A percentile compares a stretch with the other conserved stretches of the same genome.
Evolutionary conservation across 345 rosid genomes (phyloP).

Genomic region (Reutealis trisperma): DNA sequence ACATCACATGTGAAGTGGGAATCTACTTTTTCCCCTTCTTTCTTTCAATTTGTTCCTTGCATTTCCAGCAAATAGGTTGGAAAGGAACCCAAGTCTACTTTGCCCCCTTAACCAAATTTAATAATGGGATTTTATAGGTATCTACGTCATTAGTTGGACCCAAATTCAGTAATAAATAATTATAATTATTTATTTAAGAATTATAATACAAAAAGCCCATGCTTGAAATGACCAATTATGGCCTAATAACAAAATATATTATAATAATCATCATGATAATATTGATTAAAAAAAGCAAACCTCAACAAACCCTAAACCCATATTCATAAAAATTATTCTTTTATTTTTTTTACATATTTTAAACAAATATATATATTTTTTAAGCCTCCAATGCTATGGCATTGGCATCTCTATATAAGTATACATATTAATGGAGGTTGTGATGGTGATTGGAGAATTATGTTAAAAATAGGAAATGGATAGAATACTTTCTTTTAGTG

Average conservation of each 20-base stretch:
- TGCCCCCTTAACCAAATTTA: conserved; percentile 10
- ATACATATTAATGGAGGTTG: not conserved
- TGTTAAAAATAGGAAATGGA: no score
- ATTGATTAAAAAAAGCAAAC: not conserved
- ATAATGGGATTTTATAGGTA: conserved; percentile 14
- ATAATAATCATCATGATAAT: conserved; percentile 16
- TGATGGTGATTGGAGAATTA: not conserved
- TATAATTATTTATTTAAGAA: not conserved
- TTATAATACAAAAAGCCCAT: conserved; percentile 8
- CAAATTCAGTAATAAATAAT: conserved; percentile 6
- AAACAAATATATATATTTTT: no score
- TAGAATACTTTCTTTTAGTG: no score
- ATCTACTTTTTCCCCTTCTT: conserved; percentile 26
- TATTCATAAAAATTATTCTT: not conserved
- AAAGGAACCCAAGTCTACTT: conserved; percentile 28
- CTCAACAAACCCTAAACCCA: not conserved
- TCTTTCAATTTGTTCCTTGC: conserved; percentile 30
- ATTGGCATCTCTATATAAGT: not conserved
- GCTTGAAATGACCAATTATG: conserved; percentile 23
- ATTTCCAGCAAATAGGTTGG: conserved; percentile 39
- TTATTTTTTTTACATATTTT: not conserved
- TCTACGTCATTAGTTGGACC: conserved; percentile 27
- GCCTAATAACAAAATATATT: conserved; percentile 1
- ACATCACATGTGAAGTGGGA: conserved; percentile 53
- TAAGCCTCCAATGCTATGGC: not conserved